These are phyloP conservation scores for Chenopodium album DNA, from an alignment of 148 eudicot genomes.

Conservation along the genomic window DNA sequence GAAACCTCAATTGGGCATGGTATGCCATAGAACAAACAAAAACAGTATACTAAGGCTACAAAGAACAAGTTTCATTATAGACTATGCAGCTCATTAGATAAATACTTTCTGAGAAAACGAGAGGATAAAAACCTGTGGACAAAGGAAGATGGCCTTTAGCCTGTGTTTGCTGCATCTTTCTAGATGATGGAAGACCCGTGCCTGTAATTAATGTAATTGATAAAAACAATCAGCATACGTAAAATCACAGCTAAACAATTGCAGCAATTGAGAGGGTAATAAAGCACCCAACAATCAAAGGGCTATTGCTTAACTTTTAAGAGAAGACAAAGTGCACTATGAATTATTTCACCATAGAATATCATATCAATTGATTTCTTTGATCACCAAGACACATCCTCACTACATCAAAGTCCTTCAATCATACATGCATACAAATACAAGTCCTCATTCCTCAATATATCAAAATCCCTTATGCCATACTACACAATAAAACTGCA, in stretches of 20 bases:
- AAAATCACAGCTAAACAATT: too few relatives aligned
- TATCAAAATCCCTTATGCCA: not conserved
- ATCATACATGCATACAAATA: not conserved
- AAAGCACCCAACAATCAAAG: too few relatives aligned
- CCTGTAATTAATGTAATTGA: constrained; percentile 17
- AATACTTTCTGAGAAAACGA: not conserved
- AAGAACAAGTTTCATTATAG: not conserved
- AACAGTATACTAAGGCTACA: not conserved
- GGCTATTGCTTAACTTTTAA: not conserved
- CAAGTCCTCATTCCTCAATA: not conserved
- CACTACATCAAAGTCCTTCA: not conserved
- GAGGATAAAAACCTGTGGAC: constrained; percentile 37
- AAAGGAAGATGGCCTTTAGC: constrained; percentile 32
- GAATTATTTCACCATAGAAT: not conserved
- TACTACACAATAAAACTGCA: too few relatives aligned
- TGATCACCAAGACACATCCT: not conserved
- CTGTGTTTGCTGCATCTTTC: constrained; percentile 36
- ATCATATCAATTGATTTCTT: not conserved
- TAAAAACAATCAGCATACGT: not conserved
- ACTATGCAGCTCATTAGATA: not conserved
- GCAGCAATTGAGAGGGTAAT: too few relatives aligned
- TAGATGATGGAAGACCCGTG: constrained; percentile 35
- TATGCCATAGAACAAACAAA: not conserved
- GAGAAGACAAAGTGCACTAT: not conserved
- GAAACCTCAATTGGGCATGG: not conserved